Conservation (phyloP, 1,139 yeast species). For the Pichia sp. region DNA sequence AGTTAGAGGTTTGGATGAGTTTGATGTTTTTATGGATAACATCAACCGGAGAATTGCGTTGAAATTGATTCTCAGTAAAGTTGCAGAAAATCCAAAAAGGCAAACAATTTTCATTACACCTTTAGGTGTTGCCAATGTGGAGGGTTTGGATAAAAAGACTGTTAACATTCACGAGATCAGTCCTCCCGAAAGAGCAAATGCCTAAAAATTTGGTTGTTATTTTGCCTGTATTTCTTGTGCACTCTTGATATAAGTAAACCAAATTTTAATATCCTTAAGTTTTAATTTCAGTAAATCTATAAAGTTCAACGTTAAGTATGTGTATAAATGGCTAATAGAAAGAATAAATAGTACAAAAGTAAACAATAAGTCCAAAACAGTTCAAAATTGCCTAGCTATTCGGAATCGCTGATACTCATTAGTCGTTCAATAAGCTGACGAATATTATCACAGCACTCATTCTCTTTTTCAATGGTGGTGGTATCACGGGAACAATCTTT, state of each 20-base stretch:
- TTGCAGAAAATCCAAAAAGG: constrained; percentile 56
- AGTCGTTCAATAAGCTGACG: constrained; percentile 20
- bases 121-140: constrained; percentile 78
- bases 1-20: constrained; percentile 89
- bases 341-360: not conserved
- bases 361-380: not conserved
- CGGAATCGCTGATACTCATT: constrained; percentile 5
- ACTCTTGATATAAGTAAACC: too few relatives aligned
- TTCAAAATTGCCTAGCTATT: not conserved
- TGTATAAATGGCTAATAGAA: not conserved
- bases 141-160: constrained; percentile 56
- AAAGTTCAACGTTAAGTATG: not conserved
- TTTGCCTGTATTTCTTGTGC: not conserved
- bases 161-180: constrained; percentile 70
- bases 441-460: constrained; percentile 20
- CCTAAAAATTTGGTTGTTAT: not conserved
- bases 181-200: constrained; percentile 34
- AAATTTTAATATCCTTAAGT: not conserved
- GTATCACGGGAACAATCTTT: not conserved
- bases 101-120: constrained; percentile 95
- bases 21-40: constrained; percentile 97
- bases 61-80: constrained; percentile 64
- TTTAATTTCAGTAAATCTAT: not conserved
- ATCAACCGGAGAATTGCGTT: constrained; percentile 82
- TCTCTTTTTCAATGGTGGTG: constrained; percentile 6